A percentile compares a stretch with the other conserved stretches of the same genome.
Conservation (phyloP, 805 yeast species). For the Saitoella complicata region DNA sequence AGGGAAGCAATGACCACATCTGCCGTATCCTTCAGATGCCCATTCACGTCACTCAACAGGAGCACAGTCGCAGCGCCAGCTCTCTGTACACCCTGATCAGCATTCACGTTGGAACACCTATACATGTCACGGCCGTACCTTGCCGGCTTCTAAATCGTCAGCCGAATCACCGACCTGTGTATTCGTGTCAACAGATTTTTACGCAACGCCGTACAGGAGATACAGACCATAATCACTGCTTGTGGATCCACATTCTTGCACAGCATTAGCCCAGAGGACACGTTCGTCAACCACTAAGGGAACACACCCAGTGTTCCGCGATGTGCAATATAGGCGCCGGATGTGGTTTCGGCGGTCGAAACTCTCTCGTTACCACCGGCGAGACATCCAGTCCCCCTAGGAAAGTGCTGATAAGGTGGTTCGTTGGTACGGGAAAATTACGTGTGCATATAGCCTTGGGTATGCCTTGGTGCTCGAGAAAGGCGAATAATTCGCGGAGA, state of each 20-base stretch:
- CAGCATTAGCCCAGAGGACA: too few relatives aligned
- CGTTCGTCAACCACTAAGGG: neutral
- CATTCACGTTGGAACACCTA: too few relatives aligned
- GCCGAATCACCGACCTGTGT: conserved; percentile 41
- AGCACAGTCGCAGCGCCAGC: conserved; percentile 49
- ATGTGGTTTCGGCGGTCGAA: conserved; percentile 52
- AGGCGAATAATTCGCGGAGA: conserved; percentile 7
- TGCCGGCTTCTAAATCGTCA: conserved; percentile 53
- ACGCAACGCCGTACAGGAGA: too few relatives aligned
- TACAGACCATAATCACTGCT: conserved; percentile 35
- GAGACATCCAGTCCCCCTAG: conserved; percentile 29
- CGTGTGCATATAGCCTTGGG: conserved; percentile 48
- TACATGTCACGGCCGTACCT: too few relatives aligned
- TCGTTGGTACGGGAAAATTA: conserved; percentile 29
- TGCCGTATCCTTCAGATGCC: conserved; percentile 24
- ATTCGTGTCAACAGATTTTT: too few relatives aligned
- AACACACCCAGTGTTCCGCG: conserved; percentile 29
- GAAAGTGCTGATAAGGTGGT: conserved; percentile 31
- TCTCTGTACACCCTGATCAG: conserved; percentile 12
- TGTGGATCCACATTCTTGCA: conserved; percentile 24
- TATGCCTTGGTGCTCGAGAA: conserved; percentile 18
- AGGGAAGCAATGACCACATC: conserved; percentile 7
- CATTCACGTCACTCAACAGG: conserved; percentile 36
- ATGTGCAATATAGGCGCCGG: conserved; percentile 48
- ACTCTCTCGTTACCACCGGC: conserved; percentile 43